Base-by-base conservation (phyloP, 768 basidiomycete genomes). In the Mycena leptocephala region DNA sequence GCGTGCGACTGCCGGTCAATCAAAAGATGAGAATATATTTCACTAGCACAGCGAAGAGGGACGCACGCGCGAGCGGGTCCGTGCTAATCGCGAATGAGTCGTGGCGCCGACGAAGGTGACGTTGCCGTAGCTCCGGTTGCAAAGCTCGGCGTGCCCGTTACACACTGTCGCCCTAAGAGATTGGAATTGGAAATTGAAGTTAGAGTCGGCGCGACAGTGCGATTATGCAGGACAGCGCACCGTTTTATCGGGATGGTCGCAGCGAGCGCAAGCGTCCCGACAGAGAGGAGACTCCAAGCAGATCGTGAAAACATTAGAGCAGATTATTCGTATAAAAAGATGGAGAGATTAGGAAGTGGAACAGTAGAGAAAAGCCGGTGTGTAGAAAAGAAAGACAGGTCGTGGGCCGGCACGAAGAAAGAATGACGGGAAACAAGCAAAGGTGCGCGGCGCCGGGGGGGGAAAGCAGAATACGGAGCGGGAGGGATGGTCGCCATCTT, bases 141-240 rank as follows among this genome's bases (percentile, higher is more conserved):
- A 90, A 2, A 90, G 81, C 73, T 88, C 88, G 10, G 88, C 81
- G 61, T 85, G 83, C 3, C 89, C 89, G 32, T 62, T 68, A 18
- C 53, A 53, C 33, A 51, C 20, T 0, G 37, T 53, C 1, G 62
- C 16, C 59, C 74, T 74, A n/a, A n/a, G n/a, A n/a, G n/a, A n/a
- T n/a, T n/a, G n/a, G n/a, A n/a, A n/a, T n/a, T n/a, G n/a, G 39
- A 20, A 46, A 24, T 26, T 8, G 6, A n/a, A 68, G 18, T 48
- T 7, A 66, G 46, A 24, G 20, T 63, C 22, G 1, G 58, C 30
- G 26, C 16, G n/a, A n/a, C 58, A 41, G 2, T 14, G 24, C 6
- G 10, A 9, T 10, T 24, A 11, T 10, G 61, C 5, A 39, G 61
- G 39, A 18, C n/a, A 24, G n/a, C 61, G 24, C 33, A 55, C 66